These are phyloP conservation scores for Aspergillus caelatus DNA, from an alignment of 2,329 filamentous ascomycete genomes.

Conservation along the genomic window DNA sequence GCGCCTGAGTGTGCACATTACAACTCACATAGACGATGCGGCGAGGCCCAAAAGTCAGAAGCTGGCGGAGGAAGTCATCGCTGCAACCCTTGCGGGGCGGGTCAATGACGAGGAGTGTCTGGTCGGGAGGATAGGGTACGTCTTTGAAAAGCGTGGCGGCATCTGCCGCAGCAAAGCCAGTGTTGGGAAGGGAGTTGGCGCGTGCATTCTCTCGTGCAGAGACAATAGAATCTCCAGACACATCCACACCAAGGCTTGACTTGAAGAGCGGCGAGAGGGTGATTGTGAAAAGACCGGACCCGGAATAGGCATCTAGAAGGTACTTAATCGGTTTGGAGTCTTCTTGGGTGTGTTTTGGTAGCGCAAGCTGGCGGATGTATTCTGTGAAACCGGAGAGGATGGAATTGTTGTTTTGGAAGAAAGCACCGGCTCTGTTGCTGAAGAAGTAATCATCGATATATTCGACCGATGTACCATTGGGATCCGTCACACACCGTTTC, in stretches of 20 bases:
- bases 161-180: slow-evolving; percentile 86
- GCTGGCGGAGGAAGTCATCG: slow-evolving; percentile 76
- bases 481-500: slow-evolving; percentile 88
- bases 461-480: slow-evolving; percentile 80
- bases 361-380: slow-evolving; percentile 80
- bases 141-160: slow-evolving; percentile 79
- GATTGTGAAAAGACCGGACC: slow-evolving; percentile 95
- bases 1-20: slow-evolving; percentile 95
- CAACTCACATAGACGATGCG: slow-evolving; percentile 94
- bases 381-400: slow-evolving; percentile 85
- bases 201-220: slow-evolving; percentile 77
- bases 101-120: slow-evolving; percentile 93
- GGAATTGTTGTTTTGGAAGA: slow-evolving; percentile 99
- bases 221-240: slow-evolving; percentile 74
- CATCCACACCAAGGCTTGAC: slow-evolving; percentile 86
- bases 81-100: slow-evolving; percentile 97
- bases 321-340: slow-evolving; percentile 65
- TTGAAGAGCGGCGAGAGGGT: slow-evolving; percentile 81
- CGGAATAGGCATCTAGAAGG: slow-evolving; percentile 96
- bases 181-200: slow-evolving; percentile 75
- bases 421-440: slow-evolving; percentile 87
- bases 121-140: slow-evolving; percentile 71
- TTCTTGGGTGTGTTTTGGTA: slow-evolving; percentile 51
- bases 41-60: slow-evolving; percentile 75
- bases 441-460: slow-evolving; percentile 85